Conservation (phyloP, 2,329 filamentous ascomycete species). For the Penicillium sp. region DNA sequence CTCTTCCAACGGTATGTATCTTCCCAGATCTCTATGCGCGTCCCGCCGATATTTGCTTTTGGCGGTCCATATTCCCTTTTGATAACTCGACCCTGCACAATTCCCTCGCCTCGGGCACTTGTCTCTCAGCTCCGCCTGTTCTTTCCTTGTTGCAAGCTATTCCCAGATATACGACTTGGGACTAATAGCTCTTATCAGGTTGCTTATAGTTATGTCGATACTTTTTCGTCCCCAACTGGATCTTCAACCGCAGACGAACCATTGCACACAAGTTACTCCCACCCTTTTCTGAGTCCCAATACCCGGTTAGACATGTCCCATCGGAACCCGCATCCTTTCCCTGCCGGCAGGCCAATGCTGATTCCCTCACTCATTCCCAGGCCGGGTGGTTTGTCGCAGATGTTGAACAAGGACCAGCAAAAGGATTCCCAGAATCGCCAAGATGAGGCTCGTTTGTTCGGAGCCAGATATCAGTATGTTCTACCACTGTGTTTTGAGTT, state of each 20-base stretch:
- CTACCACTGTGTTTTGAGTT: neutral
- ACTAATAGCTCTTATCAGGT: conserved; percentile 11
- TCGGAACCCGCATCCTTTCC: neutral
- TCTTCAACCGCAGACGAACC: conserved; percentile 11
- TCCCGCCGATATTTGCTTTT: neutral
- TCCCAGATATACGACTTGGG: neutral
- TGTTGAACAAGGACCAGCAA: conserved; percentile 12
- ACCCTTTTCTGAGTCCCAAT: conserved; percentile 9
- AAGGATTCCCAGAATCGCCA: conserved; percentile 11
- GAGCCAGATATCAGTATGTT: conserved; percentile 15
- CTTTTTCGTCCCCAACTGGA: conserved; percentile 8
- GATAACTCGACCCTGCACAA: neutral
- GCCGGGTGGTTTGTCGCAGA: conserved; percentile 13
- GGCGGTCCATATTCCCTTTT: neutral
- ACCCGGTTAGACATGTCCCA: conserved; percentile 16
- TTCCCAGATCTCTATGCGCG: neutral
- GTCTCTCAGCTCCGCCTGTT: neutral
- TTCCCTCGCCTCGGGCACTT: neutral
- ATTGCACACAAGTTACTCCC: conserved; percentile 10
- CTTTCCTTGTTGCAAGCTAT: neutral
- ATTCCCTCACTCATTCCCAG: conserved; percentile 7
- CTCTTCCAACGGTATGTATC: conserved; percentile 13
- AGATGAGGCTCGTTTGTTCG: conserved; percentile 23
- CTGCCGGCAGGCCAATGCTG: conserved; percentile 11
- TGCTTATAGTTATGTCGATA: conserved; percentile 21